Evolutionary conservation across 352 stramenopile species (phyloP).

Genomic region (Thalassiosira exigua): DNA sequence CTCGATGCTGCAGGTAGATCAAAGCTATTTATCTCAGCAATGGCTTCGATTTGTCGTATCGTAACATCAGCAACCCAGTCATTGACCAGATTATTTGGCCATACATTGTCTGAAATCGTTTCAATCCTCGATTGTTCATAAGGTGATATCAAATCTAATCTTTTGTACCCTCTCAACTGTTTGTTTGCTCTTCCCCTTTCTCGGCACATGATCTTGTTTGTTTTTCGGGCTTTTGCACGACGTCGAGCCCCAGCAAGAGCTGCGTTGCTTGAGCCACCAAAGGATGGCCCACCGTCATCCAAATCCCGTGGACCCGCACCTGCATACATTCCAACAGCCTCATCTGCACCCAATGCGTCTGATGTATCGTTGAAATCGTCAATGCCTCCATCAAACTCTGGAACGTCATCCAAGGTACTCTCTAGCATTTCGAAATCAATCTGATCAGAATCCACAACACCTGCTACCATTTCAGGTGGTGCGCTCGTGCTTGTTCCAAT

Average conservation of each 20-base stretch:
- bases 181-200: conserved; percentile 1
- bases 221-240: conserved; percentile 20
- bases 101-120: conserved; percentile 5
- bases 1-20: conserved; percentile 9
- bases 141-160: neutral
- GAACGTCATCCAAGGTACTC: conserved; percentile 7
- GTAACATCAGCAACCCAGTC: conserved; percentile 11
- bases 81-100: conserved; percentile 29
- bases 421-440: conserved; percentile 17
- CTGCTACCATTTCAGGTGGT: conserved; percentile 1
- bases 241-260: conserved; percentile 31
- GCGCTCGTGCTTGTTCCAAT: conserved; percentile 18
- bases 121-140: neutral
- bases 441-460: conserved; percentile 10
- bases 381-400: conserved; percentile 20
- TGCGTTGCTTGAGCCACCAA: conserved; percentile 20
- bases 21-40: conserved; percentile 6
- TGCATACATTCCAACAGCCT: conserved; percentile 37
- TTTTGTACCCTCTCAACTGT: conserved; percentile 12
- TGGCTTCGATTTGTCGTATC: conserved; percentile 16
- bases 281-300: conserved; percentile 27
- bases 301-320: conserved; percentile 31
- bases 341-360: conserved; percentile 17
- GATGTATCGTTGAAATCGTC: too few relatives aligned
- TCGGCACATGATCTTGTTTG: conserved; percentile 14